Conservation (phyloP, 176 grass and related monocot species). For the Stipa capillata region DNA sequence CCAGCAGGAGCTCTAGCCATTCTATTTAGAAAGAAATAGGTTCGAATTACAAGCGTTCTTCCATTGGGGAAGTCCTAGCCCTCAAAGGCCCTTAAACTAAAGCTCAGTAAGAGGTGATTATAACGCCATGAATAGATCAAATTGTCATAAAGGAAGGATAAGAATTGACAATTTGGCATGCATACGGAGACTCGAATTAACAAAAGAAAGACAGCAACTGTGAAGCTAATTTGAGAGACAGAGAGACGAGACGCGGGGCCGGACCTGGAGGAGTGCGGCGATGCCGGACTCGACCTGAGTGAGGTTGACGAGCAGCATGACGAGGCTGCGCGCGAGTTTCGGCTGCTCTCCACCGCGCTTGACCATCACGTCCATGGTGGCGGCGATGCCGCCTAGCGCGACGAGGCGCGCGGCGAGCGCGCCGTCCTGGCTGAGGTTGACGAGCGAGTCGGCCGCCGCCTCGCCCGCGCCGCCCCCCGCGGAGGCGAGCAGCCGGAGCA, state of each 20-base stretch:
- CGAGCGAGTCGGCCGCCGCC: constrained; percentile 70
- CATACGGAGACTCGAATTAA: background rate
- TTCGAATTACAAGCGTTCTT: too few species aligned
- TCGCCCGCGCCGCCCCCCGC: constrained; percentile 28
- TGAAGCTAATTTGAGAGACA: background rate
- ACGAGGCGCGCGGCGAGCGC: constrained; percentile 50
- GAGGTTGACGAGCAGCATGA: constrained; percentile 91
- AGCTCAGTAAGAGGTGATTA: too few species aligned
- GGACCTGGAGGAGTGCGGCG: constrained; percentile 59
- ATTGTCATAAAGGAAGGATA: background rate
- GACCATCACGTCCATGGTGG: constrained; percentile 63
- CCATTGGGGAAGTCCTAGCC: too few species aligned
- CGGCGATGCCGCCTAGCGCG: constrained; percentile 33
- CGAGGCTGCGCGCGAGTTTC: constrained; percentile 47
- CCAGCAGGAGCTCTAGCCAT: too few species aligned
- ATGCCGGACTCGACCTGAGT: constrained; percentile 73
- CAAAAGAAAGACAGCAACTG: background rate
- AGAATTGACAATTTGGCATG: background rate
- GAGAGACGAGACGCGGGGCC: too few species aligned
- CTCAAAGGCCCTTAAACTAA: too few species aligned
- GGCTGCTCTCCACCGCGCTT: constrained; percentile 36
- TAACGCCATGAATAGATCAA: background rate
- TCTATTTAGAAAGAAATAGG: too few species aligned
- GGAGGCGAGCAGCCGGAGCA: constrained; percentile 43
- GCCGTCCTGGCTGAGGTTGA: constrained; percentile 75